A percentile compares a stretch with the other conserved stretches of the same genome.
phyloP scores from a whole-genome alignment of 257 asterid genomes.

The Solanum chilense region DNA sequence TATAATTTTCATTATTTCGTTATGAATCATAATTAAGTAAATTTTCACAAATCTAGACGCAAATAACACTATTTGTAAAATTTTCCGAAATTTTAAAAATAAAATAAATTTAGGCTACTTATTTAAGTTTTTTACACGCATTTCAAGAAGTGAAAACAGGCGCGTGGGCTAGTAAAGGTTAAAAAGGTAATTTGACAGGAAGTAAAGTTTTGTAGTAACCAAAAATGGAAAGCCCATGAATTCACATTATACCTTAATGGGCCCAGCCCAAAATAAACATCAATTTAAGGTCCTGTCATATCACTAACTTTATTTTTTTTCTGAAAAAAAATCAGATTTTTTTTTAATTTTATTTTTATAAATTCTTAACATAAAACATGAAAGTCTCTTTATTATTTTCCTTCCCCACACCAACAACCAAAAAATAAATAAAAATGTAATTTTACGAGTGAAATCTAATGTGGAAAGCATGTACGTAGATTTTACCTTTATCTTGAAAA shows the following conservation, averaged over 20 bases:
- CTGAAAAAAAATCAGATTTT: neutral
- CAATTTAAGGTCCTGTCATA: neutral
- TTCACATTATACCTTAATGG: neutral
- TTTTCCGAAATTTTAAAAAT: too few relatives aligned
- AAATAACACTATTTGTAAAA: too few relatives aligned
- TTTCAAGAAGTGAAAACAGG: neutral
- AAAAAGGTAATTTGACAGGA: neutral
- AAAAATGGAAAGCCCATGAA: neutral
- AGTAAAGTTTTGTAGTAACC: neutral
- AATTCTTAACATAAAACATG: neutral
- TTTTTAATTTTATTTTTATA: neutral
- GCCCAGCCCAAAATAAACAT: neutral
- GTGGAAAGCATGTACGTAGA: accelerated
- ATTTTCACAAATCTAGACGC: too few relatives aligned
- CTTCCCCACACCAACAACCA: neutral
- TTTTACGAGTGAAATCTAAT: neutral
- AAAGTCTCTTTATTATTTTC: neutral
- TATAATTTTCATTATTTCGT: too few relatives aligned
- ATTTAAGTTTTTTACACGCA: neutral
- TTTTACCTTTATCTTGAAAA: neutral
- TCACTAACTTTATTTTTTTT: neutral
- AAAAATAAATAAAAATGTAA: neutral
- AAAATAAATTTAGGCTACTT: neutral
- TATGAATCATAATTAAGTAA: too few relatives aligned
- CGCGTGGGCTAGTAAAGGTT: neutral